phyloP scores from a whole-genome alignment of 106 monocot genomes.

The Apostasia ramifera region DNA sequence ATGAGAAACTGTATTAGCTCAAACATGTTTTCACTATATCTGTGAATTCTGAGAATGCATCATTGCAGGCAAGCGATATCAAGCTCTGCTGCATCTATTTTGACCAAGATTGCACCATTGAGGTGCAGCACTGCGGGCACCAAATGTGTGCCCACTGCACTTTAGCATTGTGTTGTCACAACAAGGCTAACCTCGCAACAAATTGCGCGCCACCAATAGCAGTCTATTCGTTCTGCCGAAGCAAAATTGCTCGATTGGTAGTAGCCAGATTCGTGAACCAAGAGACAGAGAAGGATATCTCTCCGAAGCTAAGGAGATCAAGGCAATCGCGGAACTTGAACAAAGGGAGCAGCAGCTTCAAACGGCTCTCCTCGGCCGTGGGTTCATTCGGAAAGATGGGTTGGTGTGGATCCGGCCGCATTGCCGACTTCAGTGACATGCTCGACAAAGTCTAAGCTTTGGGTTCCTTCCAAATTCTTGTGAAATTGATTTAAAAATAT shows the following conservation, averaged over 20 bases:
- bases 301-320: slow-evolving; percentile 8
- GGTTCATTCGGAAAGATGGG: slow-evolving; percentile 23
- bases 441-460: slow-evolving; percentile 13
- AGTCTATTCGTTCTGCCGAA: neutral
- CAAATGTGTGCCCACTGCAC: slow-evolving; percentile 1
- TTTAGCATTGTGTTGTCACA: neutral
- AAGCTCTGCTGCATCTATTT: slow-evolving; percentile 3
- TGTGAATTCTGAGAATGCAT: neutral
- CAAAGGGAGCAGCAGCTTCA: slow-evolving; percentile 37
- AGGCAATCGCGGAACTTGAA: slow-evolving; percentile 15
- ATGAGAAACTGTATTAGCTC: too few species aligned
- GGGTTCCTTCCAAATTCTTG: too few species aligned
- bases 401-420: slow-evolving; percentile 5
- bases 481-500: too few species aligned
- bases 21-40: too few species aligned
- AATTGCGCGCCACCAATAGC: neutral
- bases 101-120: neutral
- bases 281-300: neutral
- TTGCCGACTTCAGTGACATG: slow-evolving; percentile 6
- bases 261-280: slow-evolving; percentile 5
- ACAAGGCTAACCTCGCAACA: neutral
- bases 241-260: neutral
- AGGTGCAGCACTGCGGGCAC: slow-evolving; percentile 6
- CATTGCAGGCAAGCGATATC: neutral
- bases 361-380: slow-evolving; percentile 20